phyloP scores from a whole-genome alignment of 768 basidiomycete species.

The Scleroderma citrinum region DNA sequence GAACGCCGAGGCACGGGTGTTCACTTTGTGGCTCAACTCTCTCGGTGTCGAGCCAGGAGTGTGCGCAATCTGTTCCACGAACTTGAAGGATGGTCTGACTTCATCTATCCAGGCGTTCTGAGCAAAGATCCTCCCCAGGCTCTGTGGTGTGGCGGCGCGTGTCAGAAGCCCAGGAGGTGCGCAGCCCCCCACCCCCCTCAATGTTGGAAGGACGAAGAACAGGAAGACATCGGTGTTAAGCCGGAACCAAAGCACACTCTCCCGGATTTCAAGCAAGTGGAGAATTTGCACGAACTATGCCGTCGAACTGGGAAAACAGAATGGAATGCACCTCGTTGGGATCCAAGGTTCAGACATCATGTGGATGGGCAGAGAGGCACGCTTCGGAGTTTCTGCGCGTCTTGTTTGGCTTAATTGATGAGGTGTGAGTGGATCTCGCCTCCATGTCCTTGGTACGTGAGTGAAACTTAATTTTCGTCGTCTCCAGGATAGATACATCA shows the following conservation, averaged over 20 bases:
- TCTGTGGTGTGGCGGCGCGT: slow-evolving; percentile 93
- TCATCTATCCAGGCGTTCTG: slow-evolving; percentile 93
- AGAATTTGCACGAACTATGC: slow-evolving; percentile 98
- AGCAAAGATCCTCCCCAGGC: slow-evolving; percentile 92
- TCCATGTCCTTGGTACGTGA: background rate
- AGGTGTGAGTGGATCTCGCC: slow-evolving; percentile 60
- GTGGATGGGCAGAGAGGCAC: slow-evolving; percentile 90
- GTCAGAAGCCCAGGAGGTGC: slow-evolving; percentile 76
- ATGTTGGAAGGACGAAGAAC: slow-evolving; percentile 49
- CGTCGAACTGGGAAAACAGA: slow-evolving; percentile 88
- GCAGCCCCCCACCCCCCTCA: slow-evolving; percentile 34
- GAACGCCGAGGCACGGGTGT: slow-evolving; percentile 97
- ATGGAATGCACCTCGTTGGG: slow-evolving; percentile 92
- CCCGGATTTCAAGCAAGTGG: slow-evolving; percentile 95
- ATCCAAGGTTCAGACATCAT: slow-evolving; percentile 97
- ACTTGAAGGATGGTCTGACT: slow-evolving; percentile 86
- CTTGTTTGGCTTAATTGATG: slow-evolving; percentile 99
- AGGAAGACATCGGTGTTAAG: slow-evolving; percentile 75
- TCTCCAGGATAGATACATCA: slow-evolving; percentile 75
- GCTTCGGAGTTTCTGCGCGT: too few relatives aligned
- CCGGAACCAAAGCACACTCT: slow-evolving; percentile 81
- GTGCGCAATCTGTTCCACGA: slow-evolving; percentile 95
- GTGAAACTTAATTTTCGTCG: background rate
- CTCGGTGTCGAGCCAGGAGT: slow-evolving; percentile 95
- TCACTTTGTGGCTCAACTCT: slow-evolving; percentile 97